Percentiles rank a stretch among this genome's conserved stretches.
phyloP scores from a whole-genome alignment of 2,329 filamentous ascomycete species.

The Chrysoporthe cubensis region DNA sequence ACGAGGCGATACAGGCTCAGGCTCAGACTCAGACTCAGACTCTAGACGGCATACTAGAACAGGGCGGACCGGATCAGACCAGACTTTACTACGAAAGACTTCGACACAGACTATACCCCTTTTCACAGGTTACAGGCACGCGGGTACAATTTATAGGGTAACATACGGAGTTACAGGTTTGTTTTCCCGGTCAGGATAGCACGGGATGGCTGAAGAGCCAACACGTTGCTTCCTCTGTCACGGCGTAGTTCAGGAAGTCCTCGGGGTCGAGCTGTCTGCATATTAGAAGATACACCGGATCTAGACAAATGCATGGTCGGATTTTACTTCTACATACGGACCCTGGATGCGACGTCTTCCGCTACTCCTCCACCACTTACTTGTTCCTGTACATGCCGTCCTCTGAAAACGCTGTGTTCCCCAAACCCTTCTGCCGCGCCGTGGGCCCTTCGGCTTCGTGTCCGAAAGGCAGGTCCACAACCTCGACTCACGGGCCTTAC shows the following conservation, averaged over 20 bases:
- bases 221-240: neutral
- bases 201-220: slow-evolving; percentile 15
- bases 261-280: neutral
- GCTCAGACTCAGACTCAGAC: neutral
- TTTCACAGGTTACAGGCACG: slow-evolving; percentile 3
- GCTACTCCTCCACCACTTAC: neutral
- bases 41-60: slow-evolving; percentile 8
- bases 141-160: neutral
- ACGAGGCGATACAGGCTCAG: neutral
- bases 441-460: neutral
- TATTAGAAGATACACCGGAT: neutral
- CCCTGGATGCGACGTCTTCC: neutral
- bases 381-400: neutral
- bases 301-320: slow-evolving; percentile 9
- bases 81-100: neutral
- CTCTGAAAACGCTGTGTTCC: neutral
- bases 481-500: neutral
- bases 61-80: neutral
- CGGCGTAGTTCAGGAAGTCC: slow-evolving; percentile 14
- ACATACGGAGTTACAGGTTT: neutral
- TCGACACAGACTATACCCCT: slow-evolving; percentile 1
- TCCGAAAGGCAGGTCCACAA: slow-evolving; percentile 6
- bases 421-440: neutral
- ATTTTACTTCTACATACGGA: neutral
- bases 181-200: slow-evolving; percentile 2